Evolutionary conservation across 495 filamentous ascomycete species (phyloP), one percentile per base, ranked within the genome.

Genomic region (Aspergillus incahuasiensis): DNA sequence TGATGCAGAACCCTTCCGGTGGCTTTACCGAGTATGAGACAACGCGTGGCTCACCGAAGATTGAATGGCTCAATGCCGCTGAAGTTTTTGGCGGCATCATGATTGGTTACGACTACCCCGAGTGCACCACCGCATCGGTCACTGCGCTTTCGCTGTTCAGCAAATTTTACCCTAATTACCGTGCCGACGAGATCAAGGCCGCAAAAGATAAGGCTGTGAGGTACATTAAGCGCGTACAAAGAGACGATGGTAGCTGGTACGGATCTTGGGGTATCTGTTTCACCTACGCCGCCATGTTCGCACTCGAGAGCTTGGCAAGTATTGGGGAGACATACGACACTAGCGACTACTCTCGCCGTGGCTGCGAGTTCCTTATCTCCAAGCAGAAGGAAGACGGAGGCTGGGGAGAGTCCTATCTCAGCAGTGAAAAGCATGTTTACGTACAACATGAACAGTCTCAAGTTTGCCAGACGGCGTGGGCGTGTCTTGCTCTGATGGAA

Each of bases 211-310:
- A 82, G 40, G 91, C 91, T 0, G 79, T 97, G 1, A 69, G 69
- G 22, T 96, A 89, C 65, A 94, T 98, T 70, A 89, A 91, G 65
- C 78, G 77, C 7, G 79, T 83, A 13, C 95, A 97, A 67, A 76
- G 82, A n/a, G 65, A 70, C 0, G 90, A 97, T 64, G 94, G 94
- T 2, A 87, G 85, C 57, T 98, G 94, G 94, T 97, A 97, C 64
- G 94, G 95, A 16, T 88, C 83, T 62, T 98, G 94, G 94, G 95
- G 90, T 39, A 92, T 98, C 68, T 97, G 95, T 70, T 97, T 92
- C 71, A 96, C 90, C 2, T 97, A 98, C 66, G 94, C 94, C 0
- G 85, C 83, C 38, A 90, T 97, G 90, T 98, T 98, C 69, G 94
- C 94, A 0, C 75, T 96, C 2, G 91, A 97, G 64, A 88, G 88